These are phyloP conservation scores for Trichoderma sp. DNA, from an alignment of 2,329 filamentous ascomycete species.

Conservation along the genomic window DNA sequence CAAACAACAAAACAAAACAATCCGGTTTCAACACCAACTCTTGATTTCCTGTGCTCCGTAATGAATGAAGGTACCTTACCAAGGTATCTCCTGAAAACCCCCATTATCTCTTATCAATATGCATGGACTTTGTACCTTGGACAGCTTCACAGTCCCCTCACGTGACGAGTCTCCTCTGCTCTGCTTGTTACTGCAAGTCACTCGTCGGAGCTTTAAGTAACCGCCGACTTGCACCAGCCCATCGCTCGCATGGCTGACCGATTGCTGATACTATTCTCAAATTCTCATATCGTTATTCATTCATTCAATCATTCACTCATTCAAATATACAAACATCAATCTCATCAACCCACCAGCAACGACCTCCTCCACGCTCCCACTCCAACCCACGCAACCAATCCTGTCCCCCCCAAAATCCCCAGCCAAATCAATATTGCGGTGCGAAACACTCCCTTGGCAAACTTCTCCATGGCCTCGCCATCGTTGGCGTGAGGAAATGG, in stretches of 20 bases:
- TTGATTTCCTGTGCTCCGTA: not conserved
- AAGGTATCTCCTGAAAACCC: no score
- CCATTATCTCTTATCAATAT: not conserved
- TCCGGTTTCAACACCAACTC: not conserved
- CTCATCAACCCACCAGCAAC: not conserved
- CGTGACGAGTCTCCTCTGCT: not conserved
- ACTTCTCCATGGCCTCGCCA: constrained; percentile 19
- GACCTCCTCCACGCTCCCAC: not conserved
- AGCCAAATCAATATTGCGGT: not conserved
- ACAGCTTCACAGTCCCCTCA: not conserved
- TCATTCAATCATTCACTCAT: not conserved
- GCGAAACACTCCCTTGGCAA: not conserved
- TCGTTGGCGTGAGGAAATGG: constrained; percentile 31
- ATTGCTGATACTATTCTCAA: not conserved
- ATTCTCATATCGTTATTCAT: not conserved
- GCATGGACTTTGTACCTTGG: not conserved
- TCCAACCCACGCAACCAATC: not conserved
- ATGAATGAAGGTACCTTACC: not conserved
- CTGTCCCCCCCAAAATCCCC: not conserved
- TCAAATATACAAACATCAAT: not conserved
- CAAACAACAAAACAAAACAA: not conserved
- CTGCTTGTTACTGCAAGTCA: not conserved
- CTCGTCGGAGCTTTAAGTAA: not conserved
- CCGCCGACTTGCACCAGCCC: not conserved
- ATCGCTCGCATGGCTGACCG: not conserved